These are phyloP conservation scores for Eucalyptus pauciflora DNA, from an alignment of 345 rosid genomes.

Conservation along the genomic window DNA sequence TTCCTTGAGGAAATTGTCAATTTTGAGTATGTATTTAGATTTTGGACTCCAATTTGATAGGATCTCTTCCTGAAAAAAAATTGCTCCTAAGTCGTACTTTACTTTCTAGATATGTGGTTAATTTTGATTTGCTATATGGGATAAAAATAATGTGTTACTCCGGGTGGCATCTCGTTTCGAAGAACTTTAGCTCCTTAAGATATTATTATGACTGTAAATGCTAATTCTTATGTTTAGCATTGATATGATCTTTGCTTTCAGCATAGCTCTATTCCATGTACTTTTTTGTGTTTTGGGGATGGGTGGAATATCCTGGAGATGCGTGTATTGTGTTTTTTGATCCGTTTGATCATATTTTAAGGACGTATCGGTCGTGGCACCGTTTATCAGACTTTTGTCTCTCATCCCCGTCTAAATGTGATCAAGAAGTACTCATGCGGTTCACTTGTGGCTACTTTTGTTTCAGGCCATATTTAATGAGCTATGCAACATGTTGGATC, in stretches of 20 bases:
- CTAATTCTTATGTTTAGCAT: not conserved
- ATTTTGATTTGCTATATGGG: not conserved
- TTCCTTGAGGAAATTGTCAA: not conserved
- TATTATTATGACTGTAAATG: not conserved
- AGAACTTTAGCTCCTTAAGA: not conserved
- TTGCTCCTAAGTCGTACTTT: not conserved
- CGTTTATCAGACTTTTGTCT: not conserved
- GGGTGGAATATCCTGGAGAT: not conserved
- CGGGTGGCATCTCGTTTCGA: not conserved
- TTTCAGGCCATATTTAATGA: conserved; percentile 75
- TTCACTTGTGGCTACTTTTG: not conserved
- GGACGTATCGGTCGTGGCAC: not conserved
- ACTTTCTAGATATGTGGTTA: not conserved
- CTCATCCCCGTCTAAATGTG: not conserved
- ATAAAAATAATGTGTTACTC: not conserved
- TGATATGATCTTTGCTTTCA: not conserved
- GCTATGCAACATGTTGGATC: conserved; percentile 80
- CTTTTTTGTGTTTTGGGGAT: not conserved
- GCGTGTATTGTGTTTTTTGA: not conserved
- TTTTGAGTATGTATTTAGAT: not conserved
- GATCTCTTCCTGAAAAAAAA: not conserved
- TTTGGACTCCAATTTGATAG: not conserved
- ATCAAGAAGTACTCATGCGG: not conserved
- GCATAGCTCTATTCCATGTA: not conserved
- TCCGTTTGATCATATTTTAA: not conserved